These are phyloP conservation scores for Eleusine indica DNA, from an alignment of 176 grass and related monocot species.

Conservation along the genomic window DNA sequence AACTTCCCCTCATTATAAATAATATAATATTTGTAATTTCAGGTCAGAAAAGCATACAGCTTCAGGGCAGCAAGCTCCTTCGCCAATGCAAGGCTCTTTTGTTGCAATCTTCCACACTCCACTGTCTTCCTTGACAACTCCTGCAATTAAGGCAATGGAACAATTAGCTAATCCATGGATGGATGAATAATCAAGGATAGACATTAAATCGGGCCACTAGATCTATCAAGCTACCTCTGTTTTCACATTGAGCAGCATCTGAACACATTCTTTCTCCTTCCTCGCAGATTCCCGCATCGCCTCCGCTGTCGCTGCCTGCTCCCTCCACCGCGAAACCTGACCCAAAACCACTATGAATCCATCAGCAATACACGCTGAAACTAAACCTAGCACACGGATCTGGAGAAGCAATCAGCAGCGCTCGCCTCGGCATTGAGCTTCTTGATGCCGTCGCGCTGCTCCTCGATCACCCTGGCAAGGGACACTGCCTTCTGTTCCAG, in stretches of 20 bases:
- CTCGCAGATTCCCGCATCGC: slow-evolving; percentile 43
- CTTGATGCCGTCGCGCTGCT: slow-evolving; percentile 56
- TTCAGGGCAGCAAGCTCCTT: slow-evolving; percentile 90
- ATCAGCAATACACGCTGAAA: slow-evolving; percentile 7
- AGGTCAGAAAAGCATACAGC: slow-evolving; percentile 57
- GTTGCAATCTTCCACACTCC: slow-evolving; percentile 76
- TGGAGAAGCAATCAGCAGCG: neutral
- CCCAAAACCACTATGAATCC: slow-evolving; percentile 9
- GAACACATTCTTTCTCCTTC: slow-evolving; percentile 63
- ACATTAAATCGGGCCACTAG: neutral
- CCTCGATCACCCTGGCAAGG: slow-evolving; percentile 43
- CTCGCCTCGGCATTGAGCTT: slow-evolving; percentile 61
- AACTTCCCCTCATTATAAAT: neutral
- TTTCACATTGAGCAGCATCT: slow-evolving; percentile 63
- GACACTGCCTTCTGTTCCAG: slow-evolving; percentile 68
- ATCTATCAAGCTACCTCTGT: slow-evolving; percentile 50
- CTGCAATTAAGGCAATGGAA: slow-evolving; percentile 31
- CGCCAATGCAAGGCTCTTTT: slow-evolving; percentile 76
- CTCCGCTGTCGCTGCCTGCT: slow-evolving; percentile 41
- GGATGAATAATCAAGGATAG: neutral
- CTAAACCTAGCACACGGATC: neutral
- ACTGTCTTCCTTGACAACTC: slow-evolving; percentile 73
- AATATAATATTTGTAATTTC: neutral
- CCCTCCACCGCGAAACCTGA: slow-evolving; percentile 50
- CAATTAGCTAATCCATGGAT: slow-evolving; percentile 23